Evolutionary conservation across 192 early-diverging fungal genomes (phyloP).

Genomic region (Backusella liffmaniae): DNA sequence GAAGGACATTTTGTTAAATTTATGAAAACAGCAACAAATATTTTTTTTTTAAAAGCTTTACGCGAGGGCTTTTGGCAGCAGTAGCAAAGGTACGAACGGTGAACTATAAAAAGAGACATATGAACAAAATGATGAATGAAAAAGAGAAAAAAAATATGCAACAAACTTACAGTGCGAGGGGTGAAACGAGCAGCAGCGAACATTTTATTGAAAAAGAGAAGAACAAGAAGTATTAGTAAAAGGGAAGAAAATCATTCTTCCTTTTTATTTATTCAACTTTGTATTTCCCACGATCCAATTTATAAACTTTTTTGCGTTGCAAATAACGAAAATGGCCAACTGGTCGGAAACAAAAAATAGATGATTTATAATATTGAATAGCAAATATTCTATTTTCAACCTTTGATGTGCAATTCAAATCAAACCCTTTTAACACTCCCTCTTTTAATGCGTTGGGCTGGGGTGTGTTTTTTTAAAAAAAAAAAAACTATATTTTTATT

Average conservation of each 20-base stretch:
- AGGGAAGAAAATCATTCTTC: not conserved
- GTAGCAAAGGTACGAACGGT: conserved; percentile 27
- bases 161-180: conserved; percentile 13
- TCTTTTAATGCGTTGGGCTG: too few species aligned
- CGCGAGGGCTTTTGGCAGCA: conserved; percentile 20
- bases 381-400: not conserved
- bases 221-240: not conserved
- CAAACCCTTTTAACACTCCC: not conserved
- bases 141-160: not conserved
- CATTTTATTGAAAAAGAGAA: conserved; percentile 1
- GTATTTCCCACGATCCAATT: not conserved
- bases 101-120: not conserved
- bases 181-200: conserved; percentile 14
- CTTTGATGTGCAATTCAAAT: not conserved
- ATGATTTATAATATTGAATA: not conserved
- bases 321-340: not conserved
- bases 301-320: conserved; percentile 1
- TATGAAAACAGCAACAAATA: not conserved
- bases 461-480: too few species aligned
- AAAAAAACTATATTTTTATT: too few species aligned
- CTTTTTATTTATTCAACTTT: not conserved
- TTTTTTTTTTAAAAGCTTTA: conserved; percentile 11
- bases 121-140: not conserved
- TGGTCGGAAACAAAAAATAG: not conserved
- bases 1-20: not conserved